Base-by-base conservation (phyloP, 805 yeast genomes). In the Zygoascus biomembranicola region DNA sequence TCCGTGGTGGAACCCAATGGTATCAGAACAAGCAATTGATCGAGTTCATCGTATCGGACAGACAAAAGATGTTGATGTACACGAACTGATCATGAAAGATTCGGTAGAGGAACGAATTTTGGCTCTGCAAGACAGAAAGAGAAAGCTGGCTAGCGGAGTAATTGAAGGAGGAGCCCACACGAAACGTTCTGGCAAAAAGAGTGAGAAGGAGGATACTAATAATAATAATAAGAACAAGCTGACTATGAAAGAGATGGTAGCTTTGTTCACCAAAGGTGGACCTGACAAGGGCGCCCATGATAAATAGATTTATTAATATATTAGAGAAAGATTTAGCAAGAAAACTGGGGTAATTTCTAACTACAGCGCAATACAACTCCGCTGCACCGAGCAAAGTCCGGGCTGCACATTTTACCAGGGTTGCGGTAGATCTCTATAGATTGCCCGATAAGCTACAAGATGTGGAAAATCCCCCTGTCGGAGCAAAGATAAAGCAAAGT, bases 1-100 rank as follows among this genome's bases (percentile, higher is more conserved):
- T 53, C 77, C 77, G 6, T 76, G 79, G 77, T 76, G 78, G 78
- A 76, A 77, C 59, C 80, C 78, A 18, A 75, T 74, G 68, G 65
- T 77, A n/a, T 68, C 64, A 2, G 77, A 73, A 55, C 81, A 77
- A 56, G 81, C 81, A 1, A 70, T 78, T 52, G 80, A 75, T 54
- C 68, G 80, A 26, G 80, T 76, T 9, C 77, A 77, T 59, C 67
- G 80, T 8, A 64, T 77, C 10, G 80, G 80, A 2, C 80, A 77
- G 57, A 71, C 67, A 5, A 55, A 59, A 19, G 67, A 65, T 16
- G 81, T 77, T 2, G 73, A 73, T 46, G 77, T 77, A 9, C 66
- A 71, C 55, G 77, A 77, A 52, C 62, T 78, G 50, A 70, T 65
- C 19, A 68, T 71, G 8, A 52, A 54, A 32, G 62, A 69, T 35